phyloP scores from a whole-genome alignment of 306 rosid genomes.

The Lupinus albus region DNA sequence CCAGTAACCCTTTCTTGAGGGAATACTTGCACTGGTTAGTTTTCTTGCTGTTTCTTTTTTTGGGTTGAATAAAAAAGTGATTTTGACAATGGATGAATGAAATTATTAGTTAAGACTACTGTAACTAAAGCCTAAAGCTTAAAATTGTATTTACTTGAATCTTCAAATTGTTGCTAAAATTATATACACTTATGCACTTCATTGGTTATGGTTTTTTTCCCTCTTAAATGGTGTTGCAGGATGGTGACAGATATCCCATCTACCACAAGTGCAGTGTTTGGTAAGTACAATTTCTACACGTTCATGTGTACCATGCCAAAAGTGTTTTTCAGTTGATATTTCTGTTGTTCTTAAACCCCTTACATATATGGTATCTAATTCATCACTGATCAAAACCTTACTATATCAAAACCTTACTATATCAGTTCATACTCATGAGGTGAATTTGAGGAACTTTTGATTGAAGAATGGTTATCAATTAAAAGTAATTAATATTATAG shows the following conservation, averaged over 20 bases:
- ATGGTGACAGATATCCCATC: constrained; percentile 60
- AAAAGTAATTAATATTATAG: no score
- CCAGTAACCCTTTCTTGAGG: constrained; percentile 49
- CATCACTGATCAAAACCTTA: no score
- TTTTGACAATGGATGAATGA: background rate
- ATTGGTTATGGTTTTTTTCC: background rate
- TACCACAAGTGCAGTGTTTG: constrained; percentile 48
- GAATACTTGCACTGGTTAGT: constrained; percentile 58
- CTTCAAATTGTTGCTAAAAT: background rate
- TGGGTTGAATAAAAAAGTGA: background rate
- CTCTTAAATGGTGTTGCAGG: constrained; percentile 34
- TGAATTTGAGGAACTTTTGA: no score
- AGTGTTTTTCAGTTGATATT: no score
- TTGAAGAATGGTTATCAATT: no score
- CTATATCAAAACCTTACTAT: no score
- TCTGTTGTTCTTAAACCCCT: no score
- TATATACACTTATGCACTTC: no score
- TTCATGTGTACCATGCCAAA: no score
- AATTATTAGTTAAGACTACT: background rate
- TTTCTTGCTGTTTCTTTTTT: background rate
- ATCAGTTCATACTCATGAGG: no score
- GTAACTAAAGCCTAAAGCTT: background rate
- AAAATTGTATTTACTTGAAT: background rate
- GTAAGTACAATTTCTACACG: constrained; percentile 27
- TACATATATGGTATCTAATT: no score